Percentiles rank a stretch among this genome's conserved stretches.
These are phyloP conservation scores for Asterionellopsis glacialis DNA, from an alignment of 108 stramenopile species.

Conservation along the genomic window DNA sequence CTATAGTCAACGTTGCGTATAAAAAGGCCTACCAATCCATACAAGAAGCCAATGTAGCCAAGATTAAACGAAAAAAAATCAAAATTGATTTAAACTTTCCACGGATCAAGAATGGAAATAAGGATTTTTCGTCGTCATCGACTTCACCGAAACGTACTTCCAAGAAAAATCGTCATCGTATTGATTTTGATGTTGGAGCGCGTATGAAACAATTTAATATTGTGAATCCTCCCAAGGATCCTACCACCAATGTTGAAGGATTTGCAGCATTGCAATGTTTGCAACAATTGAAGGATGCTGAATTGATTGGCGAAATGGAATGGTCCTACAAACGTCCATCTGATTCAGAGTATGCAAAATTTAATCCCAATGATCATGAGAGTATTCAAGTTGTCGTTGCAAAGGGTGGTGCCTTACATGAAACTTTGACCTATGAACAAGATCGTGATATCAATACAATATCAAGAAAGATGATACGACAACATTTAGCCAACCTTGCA, in stretches of 20 bases:
- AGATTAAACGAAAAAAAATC: neutral
- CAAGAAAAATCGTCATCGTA: neutral
- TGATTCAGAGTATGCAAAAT: constrained; percentile 5
- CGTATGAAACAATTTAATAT: constrained; percentile 16
- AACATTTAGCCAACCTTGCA: constrained; percentile 22
- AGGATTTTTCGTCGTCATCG: neutral
- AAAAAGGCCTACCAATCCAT: constrained; percentile 6
- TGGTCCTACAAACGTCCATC: constrained; percentile 23
- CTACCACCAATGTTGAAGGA: constrained; percentile 22
- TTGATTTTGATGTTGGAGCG: constrained; percentile 4
- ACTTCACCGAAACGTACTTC: neutral
- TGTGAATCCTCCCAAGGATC: neutral
- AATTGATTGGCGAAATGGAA: constrained; percentile 18
- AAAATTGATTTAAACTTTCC: neutral
- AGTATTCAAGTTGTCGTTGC: neutral
- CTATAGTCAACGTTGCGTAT: constrained; percentile 10
- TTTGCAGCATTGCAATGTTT: constrained; percentile 29
- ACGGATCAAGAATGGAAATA: neutral
- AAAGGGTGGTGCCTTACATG: neutral
- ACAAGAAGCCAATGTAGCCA: neutral
- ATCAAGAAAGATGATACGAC: constrained; percentile 19
- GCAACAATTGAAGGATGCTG: constrained; percentile 36
- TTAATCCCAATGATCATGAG: constrained; percentile 3
- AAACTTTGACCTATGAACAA: neutral
- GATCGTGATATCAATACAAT: constrained; percentile 17